Percentiles rank a stretch among this genome's conserved stretches.
These are phyloP conservation scores for Scedosporium boydii DNA, from an alignment of 2,329 filamentous ascomycete species.

Conservation along the genomic window DNA sequence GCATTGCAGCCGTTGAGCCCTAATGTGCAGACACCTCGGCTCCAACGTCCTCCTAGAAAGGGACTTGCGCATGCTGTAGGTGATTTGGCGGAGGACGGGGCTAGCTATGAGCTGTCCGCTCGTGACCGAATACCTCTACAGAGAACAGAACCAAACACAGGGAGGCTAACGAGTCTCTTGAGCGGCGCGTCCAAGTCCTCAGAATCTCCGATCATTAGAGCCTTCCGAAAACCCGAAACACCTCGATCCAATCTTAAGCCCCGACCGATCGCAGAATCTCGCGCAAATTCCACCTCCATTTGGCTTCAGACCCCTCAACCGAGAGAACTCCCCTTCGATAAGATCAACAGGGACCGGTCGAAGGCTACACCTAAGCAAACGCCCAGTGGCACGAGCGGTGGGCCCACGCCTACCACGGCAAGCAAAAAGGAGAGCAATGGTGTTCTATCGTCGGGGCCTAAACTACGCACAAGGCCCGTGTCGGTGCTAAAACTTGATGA, in stretches of 20 bases:
- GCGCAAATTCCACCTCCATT: not conserved
- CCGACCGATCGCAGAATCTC: not conserved
- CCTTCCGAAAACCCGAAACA: not conserved
- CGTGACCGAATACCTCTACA: not conserved
- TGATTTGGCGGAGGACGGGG: constrained; percentile 40
- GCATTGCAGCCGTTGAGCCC: not conserved
- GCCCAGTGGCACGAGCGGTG: not conserved
- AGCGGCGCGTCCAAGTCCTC: constrained; percentile 18
- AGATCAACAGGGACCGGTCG: not conserved
- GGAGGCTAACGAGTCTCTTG: constrained; percentile 23
- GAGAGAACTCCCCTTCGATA: constrained; percentile 5
- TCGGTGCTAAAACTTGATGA: constrained; percentile 54
- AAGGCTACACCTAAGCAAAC: not conserved
- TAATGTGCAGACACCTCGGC: not conserved
- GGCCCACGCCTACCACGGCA: not conserved
- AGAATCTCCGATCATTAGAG: constrained; percentile 14
- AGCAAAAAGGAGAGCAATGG: not conserved
- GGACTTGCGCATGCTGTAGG: constrained; percentile 27
- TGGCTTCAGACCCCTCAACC: constrained; percentile 3
- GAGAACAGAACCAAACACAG: constrained; percentile 10
- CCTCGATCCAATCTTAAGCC: not conserved
- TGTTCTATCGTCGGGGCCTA: not conserved
- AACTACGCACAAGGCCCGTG: constrained; percentile 48
- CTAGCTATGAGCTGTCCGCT: constrained; percentile 12
- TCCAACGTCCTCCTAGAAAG: constrained; percentile 11